These are phyloP conservation scores for Westerdykella sp. DNA, from an alignment of 2,329 filamentous ascomycete species.

Conservation along the genomic window DNA sequence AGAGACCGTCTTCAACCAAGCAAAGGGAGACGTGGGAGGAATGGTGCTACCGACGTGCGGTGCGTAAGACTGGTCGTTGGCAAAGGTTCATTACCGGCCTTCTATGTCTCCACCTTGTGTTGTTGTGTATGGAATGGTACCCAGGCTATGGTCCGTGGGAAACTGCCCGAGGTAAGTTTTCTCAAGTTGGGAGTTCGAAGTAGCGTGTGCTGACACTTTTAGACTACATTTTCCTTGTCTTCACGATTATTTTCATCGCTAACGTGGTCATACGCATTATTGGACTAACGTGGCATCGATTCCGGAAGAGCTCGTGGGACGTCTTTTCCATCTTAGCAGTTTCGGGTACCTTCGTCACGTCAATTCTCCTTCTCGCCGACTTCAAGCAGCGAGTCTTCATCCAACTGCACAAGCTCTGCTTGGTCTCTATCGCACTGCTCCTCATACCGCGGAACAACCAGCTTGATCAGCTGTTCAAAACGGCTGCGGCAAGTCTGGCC, in stretches of 20 bases:
- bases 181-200: neutral
- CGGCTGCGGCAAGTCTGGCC: conserved; percentile 85
- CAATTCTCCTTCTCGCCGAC: conserved; percentile 65
- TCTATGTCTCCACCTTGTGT: conserved; percentile 72
- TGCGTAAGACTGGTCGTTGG: conserved; percentile 91
- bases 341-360: conserved; percentile 71
- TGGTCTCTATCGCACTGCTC: conserved; percentile 82
- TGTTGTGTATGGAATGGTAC: conserved; percentile 82
- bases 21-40: conserved; percentile 70
- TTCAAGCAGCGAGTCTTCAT: conserved; percentile 55
- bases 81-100: conserved; percentile 73
- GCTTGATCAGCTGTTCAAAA: conserved; percentile 97
- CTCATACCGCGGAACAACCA: conserved; percentile 96
- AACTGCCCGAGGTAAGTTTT: conserved; percentile 50
- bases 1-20: conserved; percentile 74
- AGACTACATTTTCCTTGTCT: conserved; percentile 71
- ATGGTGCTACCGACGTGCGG: conserved; percentile 91
- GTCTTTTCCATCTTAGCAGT: conserved; percentile 78
- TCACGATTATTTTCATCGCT: conserved; percentile 73
- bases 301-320: conserved; percentile 92
- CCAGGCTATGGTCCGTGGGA: conserved; percentile 69
- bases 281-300: conserved; percentile 86
- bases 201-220: conserved; percentile 14
- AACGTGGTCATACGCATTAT: conserved; percentile 81
- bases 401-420: conserved; percentile 86